Percentiles rank a stretch among this genome's conserved stretches.
These are phyloP conservation scores for Syzygium aqueum DNA, from an alignment of 345 rosid species.

Conservation along the genomic window DNA sequence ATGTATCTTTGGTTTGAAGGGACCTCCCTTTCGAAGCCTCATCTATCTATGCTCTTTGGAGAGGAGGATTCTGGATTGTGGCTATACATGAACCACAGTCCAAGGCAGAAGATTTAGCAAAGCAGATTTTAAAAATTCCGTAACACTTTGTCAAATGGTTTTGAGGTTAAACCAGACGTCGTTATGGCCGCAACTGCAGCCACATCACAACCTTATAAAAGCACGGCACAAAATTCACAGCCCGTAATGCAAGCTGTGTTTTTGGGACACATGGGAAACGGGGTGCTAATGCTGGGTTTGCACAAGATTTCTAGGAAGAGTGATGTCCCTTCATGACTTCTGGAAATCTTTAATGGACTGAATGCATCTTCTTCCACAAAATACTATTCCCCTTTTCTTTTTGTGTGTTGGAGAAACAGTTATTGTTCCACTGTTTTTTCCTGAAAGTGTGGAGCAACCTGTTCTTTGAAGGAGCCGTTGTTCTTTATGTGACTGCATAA, in stretches of 20 bases:
- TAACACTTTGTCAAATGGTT: neutral
- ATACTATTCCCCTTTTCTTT: neutral
- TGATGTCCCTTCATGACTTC: no score
- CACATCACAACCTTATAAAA: neutral
- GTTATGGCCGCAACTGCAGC: neutral
- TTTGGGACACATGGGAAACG: no score
- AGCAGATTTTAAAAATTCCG: neutral
- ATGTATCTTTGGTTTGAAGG: neutral
- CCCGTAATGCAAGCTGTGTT: neutral
- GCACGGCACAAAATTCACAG: neutral
- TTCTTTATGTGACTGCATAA: neutral
- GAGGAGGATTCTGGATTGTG: neutral
- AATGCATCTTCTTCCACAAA: neutral
- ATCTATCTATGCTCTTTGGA: neutral
- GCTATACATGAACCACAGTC: neutral
- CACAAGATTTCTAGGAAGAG: neutral
- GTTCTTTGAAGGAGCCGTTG: neutral
- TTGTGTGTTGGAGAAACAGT: neutral
- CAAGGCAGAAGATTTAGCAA: neutral
- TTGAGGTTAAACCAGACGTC: fast-evolving
- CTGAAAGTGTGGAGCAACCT: neutral
- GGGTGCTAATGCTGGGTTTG: no score
- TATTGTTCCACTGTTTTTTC: neutral
- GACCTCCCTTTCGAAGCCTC: neutral
- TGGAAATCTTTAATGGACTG: neutral